Conservation (phyloP, 768 basidiomycete genomes). For the Naganishia onofrii region DNA sequence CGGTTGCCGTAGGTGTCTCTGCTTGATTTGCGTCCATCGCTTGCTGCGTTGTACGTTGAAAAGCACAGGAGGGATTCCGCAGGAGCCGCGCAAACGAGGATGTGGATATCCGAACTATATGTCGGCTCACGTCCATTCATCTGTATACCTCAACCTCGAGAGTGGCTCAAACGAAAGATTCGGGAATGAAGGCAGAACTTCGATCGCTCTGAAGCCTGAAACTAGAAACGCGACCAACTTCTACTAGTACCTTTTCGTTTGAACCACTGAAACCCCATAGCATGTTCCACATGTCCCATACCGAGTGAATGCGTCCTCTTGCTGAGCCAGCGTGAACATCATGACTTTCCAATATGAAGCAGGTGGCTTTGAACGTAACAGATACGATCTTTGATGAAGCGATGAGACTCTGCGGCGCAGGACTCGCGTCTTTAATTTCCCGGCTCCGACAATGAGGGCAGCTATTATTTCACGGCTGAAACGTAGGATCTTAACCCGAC, state of each 20-base stretch:
- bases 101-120: background rate
- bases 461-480: background rate
- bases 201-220: slow-evolving; percentile 7
- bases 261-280: too few relatives aligned
- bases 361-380: too few relatives aligned
- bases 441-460: too few relatives aligned
- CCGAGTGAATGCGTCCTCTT: too few relatives aligned
- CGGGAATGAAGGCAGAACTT: background rate
- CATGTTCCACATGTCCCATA: too few relatives aligned
- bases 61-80: background rate
- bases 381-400: too few relatives aligned
- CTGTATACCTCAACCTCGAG: slow-evolving; percentile 11
- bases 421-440: too few relatives aligned
- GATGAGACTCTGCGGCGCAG: too few relatives aligned
- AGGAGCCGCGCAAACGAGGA: background rate
- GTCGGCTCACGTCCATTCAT: background rate
- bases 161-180: background rate
- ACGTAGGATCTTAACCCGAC: background rate
- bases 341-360: too few relatives aligned
- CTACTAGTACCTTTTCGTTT: background rate
- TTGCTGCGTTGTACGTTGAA: background rate
- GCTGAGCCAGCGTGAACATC: too few relatives aligned
- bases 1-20: slow-evolving; percentile 21
- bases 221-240: slow-evolving; percentile 12
- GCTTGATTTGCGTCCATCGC: slow-evolving; percentile 28